Base-by-base conservation (phyloP, 116 monocot genomes). In the Papilionanthe hybrid region DNA sequence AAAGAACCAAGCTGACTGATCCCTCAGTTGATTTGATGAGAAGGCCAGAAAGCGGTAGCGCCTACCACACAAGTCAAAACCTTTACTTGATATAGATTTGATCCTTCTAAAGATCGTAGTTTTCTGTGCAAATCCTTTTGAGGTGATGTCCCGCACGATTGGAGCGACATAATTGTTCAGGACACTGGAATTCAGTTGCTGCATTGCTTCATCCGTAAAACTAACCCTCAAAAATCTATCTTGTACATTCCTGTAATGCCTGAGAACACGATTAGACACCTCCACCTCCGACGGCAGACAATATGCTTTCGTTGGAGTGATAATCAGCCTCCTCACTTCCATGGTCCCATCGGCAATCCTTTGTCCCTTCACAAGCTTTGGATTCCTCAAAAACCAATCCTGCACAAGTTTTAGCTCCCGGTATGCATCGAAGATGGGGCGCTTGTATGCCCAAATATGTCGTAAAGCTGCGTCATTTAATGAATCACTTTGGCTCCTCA, bases 1-100 rank as follows among this genome's bases (percentile, higher is more conserved):
- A 79, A 94, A 92, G 75, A 98, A 98, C 98, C 98, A 98, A 20
- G 98, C 94, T 32, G 98, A 94, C 10, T 84, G 75, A 55, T 93
- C 98, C 66, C 94, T 87, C 32, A 98, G 81, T 81, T 98, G 98
- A 85, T 98, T 94, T 0, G 98, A 79, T 2, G 94, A 94, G 84
- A 98, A 98, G 45, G 98, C 98, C 9, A 98, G 86, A 78, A 97
- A 97, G 3, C 85, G 85, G 75, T 94, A 94, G 68, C 75, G 84
- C 48, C 91, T 85, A 2, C 94, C 94, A 71, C 94, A 94, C 17
- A 98, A 69, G 65, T 81, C 19, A 78, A 98, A 93, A 9, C 98
- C 94, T 57, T 87, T 22, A 8, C 20, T 72, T 45, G 92, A 72
- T 48, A 94, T 86, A 12, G 23, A 84, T 78, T 57, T 89, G 29